A percentile compares a stretch with the other conserved stretches of the same genome.
Conservation (phyloP, 495 filamentous ascomycete species). For the Penicillium manginii region DNA sequence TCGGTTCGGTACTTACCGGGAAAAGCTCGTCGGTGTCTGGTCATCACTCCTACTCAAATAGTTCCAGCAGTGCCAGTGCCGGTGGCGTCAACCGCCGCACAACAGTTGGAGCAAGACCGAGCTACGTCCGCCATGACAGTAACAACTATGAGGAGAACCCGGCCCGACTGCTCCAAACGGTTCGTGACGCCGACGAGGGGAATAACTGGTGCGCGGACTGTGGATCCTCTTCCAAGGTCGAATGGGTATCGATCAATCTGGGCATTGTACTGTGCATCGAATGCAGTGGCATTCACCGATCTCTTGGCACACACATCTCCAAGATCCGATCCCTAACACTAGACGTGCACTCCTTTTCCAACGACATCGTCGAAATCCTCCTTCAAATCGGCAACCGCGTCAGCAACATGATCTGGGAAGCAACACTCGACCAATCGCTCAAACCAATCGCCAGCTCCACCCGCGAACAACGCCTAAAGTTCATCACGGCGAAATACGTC, state of each 20-base stretch:
- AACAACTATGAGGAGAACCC: slow-evolving; percentile 80
- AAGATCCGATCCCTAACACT: slow-evolving; percentile 95
- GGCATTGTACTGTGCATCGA: slow-evolving; percentile 97
- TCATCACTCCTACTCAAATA: slow-evolving; percentile 57
- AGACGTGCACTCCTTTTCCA: slow-evolving; percentile 93
- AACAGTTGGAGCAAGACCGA: slow-evolving; percentile 88
- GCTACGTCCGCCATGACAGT: slow-evolving; percentile 65
- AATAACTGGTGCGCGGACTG: slow-evolving; percentile 97
- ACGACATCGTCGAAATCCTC: slow-evolving; percentile 93
- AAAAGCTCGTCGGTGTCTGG: slow-evolving; percentile 79
- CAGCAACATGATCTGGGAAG: slow-evolving; percentile 97
- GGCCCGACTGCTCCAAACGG: slow-evolving; percentile 78
- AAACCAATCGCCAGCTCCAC: slow-evolving; percentile 79
- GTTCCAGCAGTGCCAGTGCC: slow-evolving; percentile 44
- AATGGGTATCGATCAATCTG: slow-evolving; percentile 99
- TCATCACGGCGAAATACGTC: slow-evolving; percentile 94
- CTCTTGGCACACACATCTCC: slow-evolving; percentile 95
- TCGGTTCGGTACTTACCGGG: slow-evolving; percentile 90
- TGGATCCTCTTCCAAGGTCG: slow-evolving; percentile 85
- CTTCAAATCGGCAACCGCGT: slow-evolving; percentile 90
- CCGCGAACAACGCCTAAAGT: slow-evolving; percentile 85
- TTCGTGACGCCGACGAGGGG: slow-evolving; percentile 89
- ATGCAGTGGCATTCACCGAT: slow-evolving; percentile 96
- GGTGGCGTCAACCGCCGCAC: slow-evolving; percentile 72
- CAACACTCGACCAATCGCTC: slow-evolving; percentile 68